phyloP scores from a whole-genome alignment of 768 basidiomycete genomes.

The Fomitopsis serialis region DNA sequence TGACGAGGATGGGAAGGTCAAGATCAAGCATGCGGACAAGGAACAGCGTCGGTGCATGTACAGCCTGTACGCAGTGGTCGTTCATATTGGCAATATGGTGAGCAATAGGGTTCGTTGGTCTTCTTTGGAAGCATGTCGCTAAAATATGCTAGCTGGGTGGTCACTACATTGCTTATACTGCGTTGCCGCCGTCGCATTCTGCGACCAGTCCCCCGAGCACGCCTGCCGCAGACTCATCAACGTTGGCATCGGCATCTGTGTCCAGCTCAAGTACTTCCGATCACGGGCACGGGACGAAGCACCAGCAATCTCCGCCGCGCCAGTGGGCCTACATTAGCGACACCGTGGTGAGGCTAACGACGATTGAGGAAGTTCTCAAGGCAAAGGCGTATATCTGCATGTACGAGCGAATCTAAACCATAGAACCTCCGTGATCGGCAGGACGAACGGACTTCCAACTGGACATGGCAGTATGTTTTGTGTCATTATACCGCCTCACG shows the following conservation, averaged over 20 bases:
- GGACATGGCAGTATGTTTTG: not conserved
- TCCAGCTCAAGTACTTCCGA: not conserved
- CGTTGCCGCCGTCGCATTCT: constrained; percentile 42
- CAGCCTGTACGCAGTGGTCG: constrained; percentile 75
- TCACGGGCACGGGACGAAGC: constrained; percentile 2
- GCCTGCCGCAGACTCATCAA: constrained; percentile 12
- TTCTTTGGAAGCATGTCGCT: not conserved
- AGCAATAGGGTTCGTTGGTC: constrained; percentile 19
- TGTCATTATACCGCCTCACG: not conserved
- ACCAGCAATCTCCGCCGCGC: constrained; percentile 26
- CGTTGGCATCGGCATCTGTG: not conserved
- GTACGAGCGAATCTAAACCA: constrained; percentile 64
- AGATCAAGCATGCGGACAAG: constrained; percentile 16
- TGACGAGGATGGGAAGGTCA: constrained; percentile 19
- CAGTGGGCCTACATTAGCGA: constrained; percentile 95
- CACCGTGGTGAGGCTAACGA: constrained; percentile 72
- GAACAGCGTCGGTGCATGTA: constrained; percentile 46
- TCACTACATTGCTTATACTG: constrained; percentile 84
- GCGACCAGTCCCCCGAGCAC: constrained; percentile 1
- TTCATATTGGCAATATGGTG: constrained; percentile 86
- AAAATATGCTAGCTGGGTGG: constrained; percentile 60
- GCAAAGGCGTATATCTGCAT: constrained; percentile 93
- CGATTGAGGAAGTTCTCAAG: constrained; percentile 84
- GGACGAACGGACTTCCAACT: not conserved
- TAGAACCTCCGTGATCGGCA: not conserved